Evolutionary conservation across 2,329 filamentous ascomycete species (phyloP).

Genomic region (Lachnellula subtilissima): DNA sequence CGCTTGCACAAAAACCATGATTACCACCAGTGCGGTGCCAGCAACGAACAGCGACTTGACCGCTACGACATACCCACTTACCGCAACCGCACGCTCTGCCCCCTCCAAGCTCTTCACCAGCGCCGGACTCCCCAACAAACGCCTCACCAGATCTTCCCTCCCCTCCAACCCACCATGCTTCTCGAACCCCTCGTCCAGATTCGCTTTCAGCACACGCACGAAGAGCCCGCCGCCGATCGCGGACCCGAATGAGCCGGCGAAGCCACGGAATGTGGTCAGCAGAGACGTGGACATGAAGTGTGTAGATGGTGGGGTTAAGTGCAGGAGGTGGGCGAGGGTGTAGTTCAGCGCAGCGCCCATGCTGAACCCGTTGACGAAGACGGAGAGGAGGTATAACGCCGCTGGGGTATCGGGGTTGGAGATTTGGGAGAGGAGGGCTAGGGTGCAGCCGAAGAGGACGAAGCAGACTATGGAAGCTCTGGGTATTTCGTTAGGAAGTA

Average conservation of each 20-base stretch:
- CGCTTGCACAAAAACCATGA: conserved; percentile 50
- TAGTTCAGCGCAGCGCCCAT: conserved; percentile 75
- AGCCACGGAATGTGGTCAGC: conserved; percentile 73
- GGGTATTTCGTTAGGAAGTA: neutral
- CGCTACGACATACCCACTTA: conserved; percentile 49
- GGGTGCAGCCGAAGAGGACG: conserved; percentile 54
- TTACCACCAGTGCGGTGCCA: conserved; percentile 43
- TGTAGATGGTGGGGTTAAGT: conserved; percentile 60
- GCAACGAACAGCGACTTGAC: conserved; percentile 49
- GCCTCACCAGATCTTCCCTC: conserved; percentile 43
- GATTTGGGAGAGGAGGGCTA: conserved; percentile 52
- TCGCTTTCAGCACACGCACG: conserved; percentile 21
- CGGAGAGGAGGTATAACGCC: conserved; percentile 50
- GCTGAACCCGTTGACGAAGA: conserved; percentile 67
- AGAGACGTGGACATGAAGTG: conserved; percentile 75
- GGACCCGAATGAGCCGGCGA: conserved; percentile 75
- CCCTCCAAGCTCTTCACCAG: conserved; percentile 46
- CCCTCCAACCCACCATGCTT: conserved; percentile 25
- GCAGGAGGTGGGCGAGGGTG: conserved; percentile 72
- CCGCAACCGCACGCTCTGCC: conserved; percentile 45
- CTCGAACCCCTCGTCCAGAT: conserved; percentile 34
- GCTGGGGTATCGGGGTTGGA: conserved; percentile 49
- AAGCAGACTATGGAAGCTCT: conserved; percentile 53
- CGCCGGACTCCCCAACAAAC: conserved; percentile 54
- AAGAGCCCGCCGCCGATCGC: conserved; percentile 66